Percentiles rank a stretch among this genome's conserved stretches.
These are phyloP conservation scores for Nemania sp. DNA, from an alignment of 2,329 filamentous ascomycete genomes.

Conservation along the genomic window DNA sequence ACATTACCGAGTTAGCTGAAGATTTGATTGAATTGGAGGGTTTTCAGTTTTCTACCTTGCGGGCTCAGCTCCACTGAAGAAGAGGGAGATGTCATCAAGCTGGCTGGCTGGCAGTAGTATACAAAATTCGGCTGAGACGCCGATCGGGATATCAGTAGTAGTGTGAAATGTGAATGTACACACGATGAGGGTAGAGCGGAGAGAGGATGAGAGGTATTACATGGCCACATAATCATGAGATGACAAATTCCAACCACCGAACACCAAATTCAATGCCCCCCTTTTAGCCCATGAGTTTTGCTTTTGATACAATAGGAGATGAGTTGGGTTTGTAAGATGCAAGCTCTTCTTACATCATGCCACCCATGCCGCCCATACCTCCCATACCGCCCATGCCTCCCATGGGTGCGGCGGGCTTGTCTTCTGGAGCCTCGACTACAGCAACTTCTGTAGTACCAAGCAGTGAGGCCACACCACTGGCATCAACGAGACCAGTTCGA, in stretches of 20 bases:
- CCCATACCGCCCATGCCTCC: slow-evolving; percentile 55
- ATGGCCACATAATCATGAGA: slow-evolving; percentile 45
- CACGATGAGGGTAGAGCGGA: slow-evolving; percentile 26
- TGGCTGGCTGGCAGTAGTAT: slow-evolving; percentile 33
- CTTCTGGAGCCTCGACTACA: slow-evolving; percentile 93
- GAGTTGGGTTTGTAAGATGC: slow-evolving; percentile 16
- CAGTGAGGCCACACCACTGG: slow-evolving; percentile 92
- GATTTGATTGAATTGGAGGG: not conserved
- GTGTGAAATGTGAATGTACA: slow-evolving; percentile 38
- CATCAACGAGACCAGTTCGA: slow-evolving; percentile 91
- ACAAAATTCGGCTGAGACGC: slow-evolving; percentile 38
- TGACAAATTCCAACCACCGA: slow-evolving; percentile 38
- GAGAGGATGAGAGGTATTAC: slow-evolving; percentile 41
- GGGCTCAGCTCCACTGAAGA: slow-evolving; percentile 3
- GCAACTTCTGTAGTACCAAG: slow-evolving; percentile 98
- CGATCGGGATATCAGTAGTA: slow-evolving; percentile 39
- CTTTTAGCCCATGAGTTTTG: slow-evolving; percentile 38
- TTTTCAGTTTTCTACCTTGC: slow-evolving; percentile 13
- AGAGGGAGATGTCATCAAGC: slow-evolving; percentile 13
- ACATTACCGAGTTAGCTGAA: not conserved
- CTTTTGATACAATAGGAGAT: slow-evolving; percentile 41
- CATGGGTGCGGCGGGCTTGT: slow-evolving; percentile 76
- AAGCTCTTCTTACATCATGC: slow-evolving; percentile 30
- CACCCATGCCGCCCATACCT: slow-evolving; percentile 56
- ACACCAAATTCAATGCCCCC: slow-evolving; percentile 53